A percentile compares a stretch with the other conserved stretches of the same genome.
Conservation (phyloP, 2,329 filamentous ascomycete genomes). For the Apiospora koreana region DNA sequence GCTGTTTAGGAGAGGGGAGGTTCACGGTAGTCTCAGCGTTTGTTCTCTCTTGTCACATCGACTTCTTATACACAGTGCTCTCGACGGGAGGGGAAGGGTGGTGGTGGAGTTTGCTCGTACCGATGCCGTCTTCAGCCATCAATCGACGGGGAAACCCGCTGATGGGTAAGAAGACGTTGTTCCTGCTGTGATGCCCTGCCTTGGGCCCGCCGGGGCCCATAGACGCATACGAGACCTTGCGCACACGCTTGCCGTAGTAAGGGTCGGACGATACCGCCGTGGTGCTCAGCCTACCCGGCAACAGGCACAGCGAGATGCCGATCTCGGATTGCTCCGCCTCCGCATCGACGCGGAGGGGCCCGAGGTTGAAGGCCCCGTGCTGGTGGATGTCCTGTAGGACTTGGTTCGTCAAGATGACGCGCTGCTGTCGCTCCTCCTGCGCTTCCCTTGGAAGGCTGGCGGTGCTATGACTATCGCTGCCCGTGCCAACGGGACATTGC, state of each 20-base stretch:
- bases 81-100: neutral
- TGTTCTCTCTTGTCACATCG: neutral
- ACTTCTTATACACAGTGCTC: neutral
- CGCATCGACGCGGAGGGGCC: conserved; percentile 26
- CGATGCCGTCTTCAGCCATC: conserved; percentile 29
- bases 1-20: neutral
- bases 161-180: conserved; percentile 23
- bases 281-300: conserved; percentile 23
- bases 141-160: conserved; percentile 33
- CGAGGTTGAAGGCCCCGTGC: conserved; percentile 30
- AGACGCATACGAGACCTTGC: neutral
- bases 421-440: conserved; percentile 22
- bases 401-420: conserved; percentile 26
- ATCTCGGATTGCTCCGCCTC: conserved; percentile 25
- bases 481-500: conserved; percentile 1
- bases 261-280: neutral
- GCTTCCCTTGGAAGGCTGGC: neutral
- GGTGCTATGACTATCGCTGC: neutral
- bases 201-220: conserved; percentile 22
- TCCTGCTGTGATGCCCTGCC: neutral
- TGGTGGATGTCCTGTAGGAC: conserved; percentile 33
- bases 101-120: neutral
- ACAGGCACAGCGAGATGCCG: conserved; percentile 30
- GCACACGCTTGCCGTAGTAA: neutral
- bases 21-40: neutral